phyloP scores from a whole-genome alignment of 345 rosid species.

The Euphorbia tirucalli region DNA sequence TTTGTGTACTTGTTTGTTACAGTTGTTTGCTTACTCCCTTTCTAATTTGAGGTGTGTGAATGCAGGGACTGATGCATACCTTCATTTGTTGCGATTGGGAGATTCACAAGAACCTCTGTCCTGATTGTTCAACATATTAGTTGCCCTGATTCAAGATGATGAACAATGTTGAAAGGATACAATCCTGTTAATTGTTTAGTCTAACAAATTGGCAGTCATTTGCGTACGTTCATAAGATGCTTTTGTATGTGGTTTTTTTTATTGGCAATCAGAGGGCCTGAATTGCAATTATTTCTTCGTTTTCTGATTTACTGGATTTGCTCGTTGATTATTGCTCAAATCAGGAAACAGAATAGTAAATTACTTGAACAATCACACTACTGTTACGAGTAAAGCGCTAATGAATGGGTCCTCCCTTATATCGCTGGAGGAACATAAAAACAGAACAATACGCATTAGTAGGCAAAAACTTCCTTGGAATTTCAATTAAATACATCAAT shows the following conservation, averaged over 20 bases:
- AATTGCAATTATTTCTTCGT: background rate
- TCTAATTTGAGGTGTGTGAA: background rate
- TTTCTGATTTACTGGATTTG: background rate
- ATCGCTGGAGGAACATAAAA: background rate
- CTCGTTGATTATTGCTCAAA: too few relatives aligned
- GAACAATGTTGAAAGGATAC: background rate
- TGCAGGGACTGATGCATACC: constrained; percentile 87
- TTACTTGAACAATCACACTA: background rate
- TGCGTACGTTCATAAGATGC: background rate
- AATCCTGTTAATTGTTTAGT: background rate
- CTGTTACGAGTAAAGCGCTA: background rate
- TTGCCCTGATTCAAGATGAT: too few relatives aligned
- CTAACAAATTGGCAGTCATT: constrained; percentile 1
- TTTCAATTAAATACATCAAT: background rate
- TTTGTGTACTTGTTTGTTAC: background rate
- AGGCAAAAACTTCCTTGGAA: too few relatives aligned
- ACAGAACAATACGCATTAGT: background rate
- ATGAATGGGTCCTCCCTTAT: background rate
- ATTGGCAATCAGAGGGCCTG: background rate
- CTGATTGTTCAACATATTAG: constrained; percentile 31
- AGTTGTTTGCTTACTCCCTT: background rate
- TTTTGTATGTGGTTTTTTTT: background rate
- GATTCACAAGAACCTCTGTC: constrained; percentile 80
- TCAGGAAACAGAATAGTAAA: background rate
- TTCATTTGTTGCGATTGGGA: constrained; percentile 61